phyloP scores from a whole-genome alignment of 2,329 filamentous ascomycete genomes.

The Phialophora macrospora region DNA sequence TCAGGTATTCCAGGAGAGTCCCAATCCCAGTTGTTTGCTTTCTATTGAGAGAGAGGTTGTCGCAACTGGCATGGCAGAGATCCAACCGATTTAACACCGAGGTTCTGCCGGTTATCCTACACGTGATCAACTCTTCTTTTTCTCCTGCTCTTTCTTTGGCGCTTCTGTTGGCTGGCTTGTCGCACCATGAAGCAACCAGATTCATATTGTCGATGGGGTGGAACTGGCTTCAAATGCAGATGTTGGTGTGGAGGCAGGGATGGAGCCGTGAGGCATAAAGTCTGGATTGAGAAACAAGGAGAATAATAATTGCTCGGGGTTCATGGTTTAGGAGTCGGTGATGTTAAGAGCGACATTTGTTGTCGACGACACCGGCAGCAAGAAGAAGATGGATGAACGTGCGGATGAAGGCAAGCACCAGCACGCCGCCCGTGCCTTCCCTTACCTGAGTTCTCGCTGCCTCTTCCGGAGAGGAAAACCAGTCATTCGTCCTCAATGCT shows the following conservation, averaged over 20 bases:
- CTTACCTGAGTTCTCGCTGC: neutral
- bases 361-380: neutral
- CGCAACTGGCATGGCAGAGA: neutral
- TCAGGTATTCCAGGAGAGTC: neutral
- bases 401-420: constrained; percentile 2
- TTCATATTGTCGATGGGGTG: neutral
- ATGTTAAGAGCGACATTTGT: neutral
- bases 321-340: neutral
- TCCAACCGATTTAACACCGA: neutral
- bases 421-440: neutral
- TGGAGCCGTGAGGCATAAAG: neutral
- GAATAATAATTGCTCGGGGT: neutral
- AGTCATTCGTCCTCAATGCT: neutral
- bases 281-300: neutral
- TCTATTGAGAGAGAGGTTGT: neutral
- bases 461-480: neutral
- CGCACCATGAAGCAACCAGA: neutral
- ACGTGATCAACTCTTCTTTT: neutral
- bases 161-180: neutral
- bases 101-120: neutral
- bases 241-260: neutral
- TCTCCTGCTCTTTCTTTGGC: constrained; percentile 3
- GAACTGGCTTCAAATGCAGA: neutral
- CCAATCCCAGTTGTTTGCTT: neutral
- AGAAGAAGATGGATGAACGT: neutral